These are phyloP conservation scores for Fibroporia radiculosa DNA, from an alignment of 768 basidiomycete species.

Conservation along the genomic window DNA sequence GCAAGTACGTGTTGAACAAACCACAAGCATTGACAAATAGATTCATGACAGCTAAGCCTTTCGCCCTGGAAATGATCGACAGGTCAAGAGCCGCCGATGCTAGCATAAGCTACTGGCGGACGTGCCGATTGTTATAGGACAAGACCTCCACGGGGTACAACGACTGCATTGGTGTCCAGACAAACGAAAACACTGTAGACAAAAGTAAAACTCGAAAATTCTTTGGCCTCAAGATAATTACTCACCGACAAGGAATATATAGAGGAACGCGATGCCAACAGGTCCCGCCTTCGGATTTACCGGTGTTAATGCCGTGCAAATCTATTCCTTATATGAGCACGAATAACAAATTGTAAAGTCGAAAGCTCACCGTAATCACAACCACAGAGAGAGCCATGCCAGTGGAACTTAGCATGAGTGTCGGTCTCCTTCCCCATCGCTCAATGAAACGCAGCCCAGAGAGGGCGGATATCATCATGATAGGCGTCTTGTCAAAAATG, in stretches of 20 bases:
- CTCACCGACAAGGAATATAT: conserved; percentile 15
- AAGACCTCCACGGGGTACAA: conserved; percentile 69
- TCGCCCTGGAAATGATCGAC: too few relatives aligned
- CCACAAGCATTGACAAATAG: conserved; percentile 54
- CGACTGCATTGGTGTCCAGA: conserved; percentile 52
- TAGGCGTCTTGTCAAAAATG: conserved; percentile 17
- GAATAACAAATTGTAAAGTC: neutral
- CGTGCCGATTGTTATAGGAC: conserved; percentile 57
- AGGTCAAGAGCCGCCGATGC: too few relatives aligned
- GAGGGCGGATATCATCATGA: conserved; percentile 27
- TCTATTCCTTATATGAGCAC: neutral
- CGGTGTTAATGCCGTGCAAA: conserved; percentile 22
- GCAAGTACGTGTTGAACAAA: conserved; percentile 76
- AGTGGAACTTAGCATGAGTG: conserved; percentile 24
- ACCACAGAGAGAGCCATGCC: conserved; percentile 22
- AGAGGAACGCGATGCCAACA: conserved; percentile 22
- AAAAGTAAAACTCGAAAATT: neutral
- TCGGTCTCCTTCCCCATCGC: conserved; percentile 23
- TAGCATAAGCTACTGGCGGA: neutral
- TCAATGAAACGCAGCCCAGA: conserved; percentile 26
- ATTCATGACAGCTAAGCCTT: conserved; percentile 74
- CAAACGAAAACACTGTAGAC: conserved; percentile 6
- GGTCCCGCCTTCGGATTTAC: conserved; percentile 21
- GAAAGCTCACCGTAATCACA: conserved; percentile 21
- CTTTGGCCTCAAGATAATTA: neutral